Conservation (phyloP, 1,139 yeast genomes). For the Pichia cactophila region DNA sequence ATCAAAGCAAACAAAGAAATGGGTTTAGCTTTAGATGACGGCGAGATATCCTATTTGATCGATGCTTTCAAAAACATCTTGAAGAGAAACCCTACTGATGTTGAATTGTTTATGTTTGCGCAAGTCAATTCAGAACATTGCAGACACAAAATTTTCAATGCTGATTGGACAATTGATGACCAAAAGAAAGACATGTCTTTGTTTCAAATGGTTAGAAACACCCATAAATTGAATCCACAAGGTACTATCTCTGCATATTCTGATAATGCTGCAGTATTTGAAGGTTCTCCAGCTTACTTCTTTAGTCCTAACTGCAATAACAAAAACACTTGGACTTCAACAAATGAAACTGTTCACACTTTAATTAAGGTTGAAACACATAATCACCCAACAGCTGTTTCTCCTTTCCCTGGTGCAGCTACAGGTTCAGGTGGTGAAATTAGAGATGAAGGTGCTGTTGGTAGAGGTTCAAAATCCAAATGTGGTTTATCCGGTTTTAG, state of each 20-base stretch:
- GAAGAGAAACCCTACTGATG: slow-evolving; percentile 94
- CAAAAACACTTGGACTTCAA: slow-evolving; percentile 60
- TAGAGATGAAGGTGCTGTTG: slow-evolving; percentile 99
- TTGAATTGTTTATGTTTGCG: slow-evolving; percentile 97
- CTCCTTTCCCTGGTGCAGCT: slow-evolving; percentile 99
- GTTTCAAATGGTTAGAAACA: slow-evolving; percentile 93
- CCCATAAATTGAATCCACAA: slow-evolving; percentile 71
- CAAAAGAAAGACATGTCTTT: slow-evolving; percentile 63
- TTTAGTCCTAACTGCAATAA: slow-evolving; percentile 71
- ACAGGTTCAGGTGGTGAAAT: slow-evolving; percentile 99
- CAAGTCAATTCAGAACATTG: slow-evolving; percentile 99
- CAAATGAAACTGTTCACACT: slow-evolving; percentile 76
- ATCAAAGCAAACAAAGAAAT: slow-evolving; percentile 70
- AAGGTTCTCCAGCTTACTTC: slow-evolving; percentile 69
- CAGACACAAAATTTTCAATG: slow-evolving; percentile 97
- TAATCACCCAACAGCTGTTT: slow-evolving; percentile 98
- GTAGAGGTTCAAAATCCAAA: slow-evolving; percentile 94
- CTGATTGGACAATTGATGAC: slow-evolving; percentile 96
- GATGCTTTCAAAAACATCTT: slow-evolving; percentile 67
- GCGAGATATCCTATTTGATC: slow-evolving; percentile 84
- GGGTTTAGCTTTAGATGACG: slow-evolving; percentile 88
- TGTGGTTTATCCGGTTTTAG: slow-evolving; percentile 94
- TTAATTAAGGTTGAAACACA: slow-evolving; percentile 96
- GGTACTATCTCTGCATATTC: slow-evolving; percentile 90
- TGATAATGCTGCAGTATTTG: slow-evolving; percentile 97